Evolutionary conservation across 345 rosid genomes (phyloP).

Genomic region (Euphorbia pulcherrima): DNA sequence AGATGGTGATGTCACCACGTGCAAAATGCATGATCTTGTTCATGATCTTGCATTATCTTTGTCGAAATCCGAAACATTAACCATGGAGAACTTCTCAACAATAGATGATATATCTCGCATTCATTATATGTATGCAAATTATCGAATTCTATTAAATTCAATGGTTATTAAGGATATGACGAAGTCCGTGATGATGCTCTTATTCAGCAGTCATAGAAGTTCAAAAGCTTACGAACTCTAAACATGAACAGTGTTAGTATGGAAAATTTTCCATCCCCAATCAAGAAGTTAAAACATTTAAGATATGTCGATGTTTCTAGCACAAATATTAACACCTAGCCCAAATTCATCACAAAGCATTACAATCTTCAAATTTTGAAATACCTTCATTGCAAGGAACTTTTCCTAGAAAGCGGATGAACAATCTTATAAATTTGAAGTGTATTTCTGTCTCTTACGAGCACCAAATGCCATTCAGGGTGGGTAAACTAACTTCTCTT

Average conservation of each 20-base stretch:
- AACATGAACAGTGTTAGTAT: background rate
- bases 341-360: conserved; percentile 7
- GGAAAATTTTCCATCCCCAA: conserved; percentile 9
- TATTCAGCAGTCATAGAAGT: background rate
- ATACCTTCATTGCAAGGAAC: background rate
- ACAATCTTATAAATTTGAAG: no score
- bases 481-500: background rate
- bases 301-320: conserved; percentile 22
- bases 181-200: background rate
- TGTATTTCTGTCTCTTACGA: background rate
- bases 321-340: background rate
- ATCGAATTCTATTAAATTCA: background rate
- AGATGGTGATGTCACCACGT: background rate
- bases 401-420: no score
- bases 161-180: background rate
- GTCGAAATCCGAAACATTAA: conserved; percentile 9
- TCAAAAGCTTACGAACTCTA: background rate
- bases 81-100: background rate
- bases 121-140: background rate
- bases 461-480: background rate
- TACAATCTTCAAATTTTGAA: conserved; percentile 7
- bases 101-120: background rate
- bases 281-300: conserved; percentile 17
- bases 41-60: conserved; percentile 27
- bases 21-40: conserved; percentile 33